phyloP scores from a whole-genome alignment of 179 eudicot genomes.

The Dionaea muscipula region DNA sequence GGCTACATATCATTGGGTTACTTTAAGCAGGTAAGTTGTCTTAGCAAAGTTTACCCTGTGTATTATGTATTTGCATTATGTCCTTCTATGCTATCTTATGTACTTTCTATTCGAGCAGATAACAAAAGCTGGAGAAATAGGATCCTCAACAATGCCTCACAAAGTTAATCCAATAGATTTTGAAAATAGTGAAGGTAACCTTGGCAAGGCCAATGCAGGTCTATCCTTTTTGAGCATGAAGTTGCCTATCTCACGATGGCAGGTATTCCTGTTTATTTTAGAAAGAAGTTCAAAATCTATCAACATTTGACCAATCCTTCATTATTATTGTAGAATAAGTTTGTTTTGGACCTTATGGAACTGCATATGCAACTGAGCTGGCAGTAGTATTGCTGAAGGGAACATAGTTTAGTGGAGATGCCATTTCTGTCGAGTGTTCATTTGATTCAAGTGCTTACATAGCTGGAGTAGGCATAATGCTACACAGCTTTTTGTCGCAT shows the following conservation, averaged over 20 bases:
- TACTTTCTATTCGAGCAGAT: conserved; percentile 26
- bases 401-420: background rate
- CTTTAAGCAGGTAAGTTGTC: conserved; percentile 69
- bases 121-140: conserved; percentile 89
- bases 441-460: too few species aligned
- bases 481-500: too few species aligned
- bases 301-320: background rate
- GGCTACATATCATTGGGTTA: conserved; percentile 78
- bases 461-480: too few species aligned
- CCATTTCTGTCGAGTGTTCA: too few species aligned
- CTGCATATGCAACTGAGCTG: background rate
- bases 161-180: conserved; percentile 96
- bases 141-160: conserved; percentile 98
- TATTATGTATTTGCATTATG: background rate
- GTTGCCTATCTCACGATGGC: conserved; percentile 92
- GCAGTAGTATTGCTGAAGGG: background rate
- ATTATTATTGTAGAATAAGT: background rate
- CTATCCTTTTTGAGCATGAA: conserved; percentile 63
- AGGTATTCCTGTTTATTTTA: conserved; percentile 31
- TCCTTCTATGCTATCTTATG: background rate
- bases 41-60: background rate
- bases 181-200: conserved; percentile 97
- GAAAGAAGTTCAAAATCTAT: too few species aligned
- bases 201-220: conserved; percentile 72
- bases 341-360: background rate